Evolutionary conservation across 768 basidiomycete genomes (phyloP), one percentile per base, ranked within the genome.

Genomic region (Suillus americanus): DNA sequence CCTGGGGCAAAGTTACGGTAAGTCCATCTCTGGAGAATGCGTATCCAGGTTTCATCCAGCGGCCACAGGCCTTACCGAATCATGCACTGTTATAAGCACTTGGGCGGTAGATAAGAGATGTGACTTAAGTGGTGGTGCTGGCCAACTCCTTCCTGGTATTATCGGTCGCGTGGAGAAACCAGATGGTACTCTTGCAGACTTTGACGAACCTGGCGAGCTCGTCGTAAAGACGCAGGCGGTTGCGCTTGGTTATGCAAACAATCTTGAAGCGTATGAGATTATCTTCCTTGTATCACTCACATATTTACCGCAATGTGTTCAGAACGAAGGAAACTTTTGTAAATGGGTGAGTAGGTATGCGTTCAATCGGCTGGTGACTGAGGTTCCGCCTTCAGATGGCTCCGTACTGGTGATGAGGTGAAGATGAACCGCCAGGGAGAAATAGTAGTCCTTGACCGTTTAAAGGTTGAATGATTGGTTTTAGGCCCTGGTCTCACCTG

Each of bases 341-440:
- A 7, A 78, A 87, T 66, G 87, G 79, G 72, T 66, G 64, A 63
- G 60, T 5, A 20, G 41, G n/a, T n/a, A 8, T 37, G 1, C 25
- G 1, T n/a, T 62, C 25, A 13, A 61, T 14, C 20, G 10, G 14
- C 37, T 28, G 37, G 10, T 51, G 40, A 53, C 53, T 45, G 33
- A 55, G 50, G 60, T 51, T 71, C n/a, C 5, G 38, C 54, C 12
- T 3, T 13, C 64, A 85, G 85, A 33, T 88, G 89, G 89, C 83
- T 90, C 30, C 83, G 82, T 40, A 91, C 88, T 0, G 89, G 89
- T 1, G 89, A 91, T 69, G 88, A 90, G 72, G 90, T 91, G 45
- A 78, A 77, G 67, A 81, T 91, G 70, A 84, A 90, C 66, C 82
- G 78, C 66, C 79, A 85, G 60, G 80, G 82, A 13, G 88, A 91